Evolutionary conservation across 108 stramenopile genomes (phyloP), one percentile per base, ranked within the genome.

Genomic region (Nitzschia sp.): DNA sequence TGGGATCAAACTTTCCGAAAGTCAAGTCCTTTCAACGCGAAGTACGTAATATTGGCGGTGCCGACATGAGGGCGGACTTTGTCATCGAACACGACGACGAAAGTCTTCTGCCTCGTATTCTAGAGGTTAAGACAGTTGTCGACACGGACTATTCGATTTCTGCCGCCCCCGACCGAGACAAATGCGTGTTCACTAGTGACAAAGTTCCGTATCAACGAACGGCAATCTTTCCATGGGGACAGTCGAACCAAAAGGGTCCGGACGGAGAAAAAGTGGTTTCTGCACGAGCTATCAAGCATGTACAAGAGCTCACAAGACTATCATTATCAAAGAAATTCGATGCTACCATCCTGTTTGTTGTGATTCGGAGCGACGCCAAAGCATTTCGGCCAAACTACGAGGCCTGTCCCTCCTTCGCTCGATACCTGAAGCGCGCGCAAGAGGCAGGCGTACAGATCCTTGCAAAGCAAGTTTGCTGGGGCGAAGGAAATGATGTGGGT

Each of bases 171-270:
- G 75, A 72, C 25, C 68, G 59, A 54, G 46, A 29, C 42, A 77
- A 84, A 57, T 77, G 79, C 27, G 72, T 73, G 2, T 80, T 78
- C 51, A 68, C 79, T 6, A 67, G 33, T 17, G 56, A 67, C 29
- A 30, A 49, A 46, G 63, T 53, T 8, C 71, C 67, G 8, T 88
- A 88, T 54, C 31, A 47, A 19, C 65, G 87, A 9, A 74, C 73
- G 1, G 87, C 66, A 45, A 82, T 88, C 30, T 88, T 88, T 72
- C 87, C 87, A 1, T 85, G 84, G 82, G 87, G 87, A 25, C 53
- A 68, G 24, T 70, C 57, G 13, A 81, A 83, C 13, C 87, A 88
- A 68, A 81, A 73, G 47, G 83, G 83, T 0, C 82, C 82, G 6
- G 80, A 88, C 27, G 83, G 83, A 35, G 72, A 79, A 72, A 73